Evolutionary conservation across 192 early-diverging fungal species (phyloP), one percentile per base, ranked within the genome.

Genomic region (Coemansia interrupta): DNA sequence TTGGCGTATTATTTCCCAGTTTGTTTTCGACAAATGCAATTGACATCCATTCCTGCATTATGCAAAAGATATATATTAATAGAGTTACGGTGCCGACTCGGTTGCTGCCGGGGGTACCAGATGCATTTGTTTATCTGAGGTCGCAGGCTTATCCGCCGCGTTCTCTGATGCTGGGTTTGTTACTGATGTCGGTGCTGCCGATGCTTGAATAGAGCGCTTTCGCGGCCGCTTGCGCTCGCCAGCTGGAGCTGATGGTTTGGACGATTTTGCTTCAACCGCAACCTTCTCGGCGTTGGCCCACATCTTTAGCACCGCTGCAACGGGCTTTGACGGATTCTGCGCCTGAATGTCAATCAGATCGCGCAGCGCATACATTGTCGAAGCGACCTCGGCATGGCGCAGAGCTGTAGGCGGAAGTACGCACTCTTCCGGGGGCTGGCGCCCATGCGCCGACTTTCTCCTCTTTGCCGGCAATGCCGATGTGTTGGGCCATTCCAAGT

Each of bases 351-450:
- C 29, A 11, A 78, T 50, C 15, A 78, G 46, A 4, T 67, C 67
- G n/a, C 53, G 52, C 43, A 78, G 48, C 2, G 54, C 14, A 20
- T 45, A 46, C 64, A 71, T 58, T 15, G 64, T 71, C 45, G 58
- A 58, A 12, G 74, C 68, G 1, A 78, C 53, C 58, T 78, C 74
- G 11, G 70, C 41, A 42, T 78, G 74, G 17, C 63, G 68, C 61
- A 78, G 38, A 7, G 49, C 64, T 18, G 54, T 52, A 12, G 64
- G 43, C 0, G 74, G 74, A 54, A 78, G 55, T 14, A 46, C 58
- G 23, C 64, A 72, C 30, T 78, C 74, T 58, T 78, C 74, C n/a
- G 68, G 58, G 29, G 68, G 61, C 61, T 61, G 64, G 18, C 48
- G 40, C 14, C 61, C 69, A 28, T 72, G 61, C 2, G 74, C 68